phyloP scores from a whole-genome alignment of 345 rosid genomes.

The Anastatica hierochuntica region DNA sequence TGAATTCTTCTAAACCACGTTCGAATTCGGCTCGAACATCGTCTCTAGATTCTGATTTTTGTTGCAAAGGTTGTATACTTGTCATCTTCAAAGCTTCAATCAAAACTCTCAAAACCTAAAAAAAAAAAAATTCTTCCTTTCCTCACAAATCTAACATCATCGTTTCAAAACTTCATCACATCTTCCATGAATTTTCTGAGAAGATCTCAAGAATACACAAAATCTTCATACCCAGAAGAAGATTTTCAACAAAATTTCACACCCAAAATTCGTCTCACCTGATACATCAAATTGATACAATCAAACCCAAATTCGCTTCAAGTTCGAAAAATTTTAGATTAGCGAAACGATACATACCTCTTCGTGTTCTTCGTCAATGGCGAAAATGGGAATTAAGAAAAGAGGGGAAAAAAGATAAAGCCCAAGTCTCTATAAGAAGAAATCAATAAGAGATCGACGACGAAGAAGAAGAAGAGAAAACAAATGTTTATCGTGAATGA shows the following conservation, averaged over 20 bases:
- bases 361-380: constrained; percentile 20
- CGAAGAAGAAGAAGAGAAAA: background rate
- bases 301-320: background rate
- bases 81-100: constrained; percentile 46
- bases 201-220: background rate
- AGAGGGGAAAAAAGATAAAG: background rate
- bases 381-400: background rate
- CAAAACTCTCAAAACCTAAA: constrained; percentile 18
- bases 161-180: background rate
- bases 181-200: constrained; percentile 2
- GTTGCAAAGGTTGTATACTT: constrained; percentile 61
- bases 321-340: background rate
- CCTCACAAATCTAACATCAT: background rate
- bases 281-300: constrained; percentile 15
- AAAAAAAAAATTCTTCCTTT: background rate
- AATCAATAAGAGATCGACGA: constrained; percentile 3
- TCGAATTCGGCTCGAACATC: constrained; percentile 55
- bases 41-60: constrained; percentile 62
- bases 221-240: background rate
- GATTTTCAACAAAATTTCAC: background rate
- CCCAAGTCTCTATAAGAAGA: background rate
- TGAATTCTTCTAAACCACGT: constrained; percentile 73
- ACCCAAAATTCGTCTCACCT: constrained; percentile 26
- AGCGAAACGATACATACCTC: constrained; percentile 22
- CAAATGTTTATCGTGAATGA: background rate